These are phyloP conservation scores for Penicillium lagena DNA, from an alignment of 495 filamentous ascomycete species.

Conservation along the genomic window DNA sequence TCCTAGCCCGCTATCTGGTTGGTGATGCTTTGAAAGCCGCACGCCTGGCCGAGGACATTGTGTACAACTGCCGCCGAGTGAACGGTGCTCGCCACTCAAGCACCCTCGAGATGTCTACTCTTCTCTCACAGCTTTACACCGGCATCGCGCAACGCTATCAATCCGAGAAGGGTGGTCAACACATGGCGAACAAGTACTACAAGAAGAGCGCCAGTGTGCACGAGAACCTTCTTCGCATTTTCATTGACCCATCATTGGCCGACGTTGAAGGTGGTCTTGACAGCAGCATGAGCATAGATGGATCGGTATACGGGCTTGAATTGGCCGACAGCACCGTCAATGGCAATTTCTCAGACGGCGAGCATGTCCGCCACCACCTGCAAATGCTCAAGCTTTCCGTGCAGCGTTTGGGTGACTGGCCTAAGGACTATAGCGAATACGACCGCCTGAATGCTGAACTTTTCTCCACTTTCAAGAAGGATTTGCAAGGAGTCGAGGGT, in stretches of 20 bases:
- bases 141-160: constrained; percentile 24
- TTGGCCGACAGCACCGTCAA: constrained; percentile 5
- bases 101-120: not conserved
- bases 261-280: constrained; percentile 21
- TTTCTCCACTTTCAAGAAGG: constrained; percentile 14
- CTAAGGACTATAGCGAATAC: constrained; percentile 33
- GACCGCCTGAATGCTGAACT: constrained; percentile 3
- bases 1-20: constrained; percentile 29
- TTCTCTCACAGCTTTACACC: not conserved
- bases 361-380: constrained; percentile 30
- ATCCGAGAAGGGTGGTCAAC: constrained; percentile 21
- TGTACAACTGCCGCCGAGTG: constrained; percentile 27
- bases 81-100: not conserved
- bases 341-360: constrained; percentile 12
- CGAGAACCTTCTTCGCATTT: constrained; percentile 29
- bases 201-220: constrained; percentile 30
- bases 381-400: constrained; percentile 32
- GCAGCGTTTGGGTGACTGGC: constrained; percentile 33
- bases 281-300: constrained; percentile 13
- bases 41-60: constrained; percentile 35
- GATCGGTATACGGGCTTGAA: not conserved
- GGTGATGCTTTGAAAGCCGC: constrained; percentile 23
- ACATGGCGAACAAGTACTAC: constrained; percentile 33
- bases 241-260: constrained; percentile 25
- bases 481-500: constrained; percentile 25